These are phyloP conservation scores for Leccinum barrowsii DNA, from an alignment of 768 basidiomycete species.

Conservation along the genomic window DNA sequence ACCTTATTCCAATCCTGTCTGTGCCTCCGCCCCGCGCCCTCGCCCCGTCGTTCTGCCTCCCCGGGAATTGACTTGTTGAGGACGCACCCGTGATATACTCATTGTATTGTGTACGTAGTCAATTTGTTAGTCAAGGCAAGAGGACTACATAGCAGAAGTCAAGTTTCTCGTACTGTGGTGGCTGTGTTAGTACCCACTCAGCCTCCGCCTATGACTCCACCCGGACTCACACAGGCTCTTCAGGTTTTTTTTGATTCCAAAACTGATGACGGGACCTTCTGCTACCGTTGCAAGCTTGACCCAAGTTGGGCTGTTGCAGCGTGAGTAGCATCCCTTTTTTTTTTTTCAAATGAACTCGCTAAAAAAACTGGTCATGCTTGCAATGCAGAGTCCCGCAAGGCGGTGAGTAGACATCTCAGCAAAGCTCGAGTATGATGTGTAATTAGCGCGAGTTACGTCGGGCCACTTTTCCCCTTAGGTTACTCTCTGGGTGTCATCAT, in stretches of 20 bases:
- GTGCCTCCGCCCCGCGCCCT: too few relatives aligned
- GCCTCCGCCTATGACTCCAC: constrained; percentile 11
- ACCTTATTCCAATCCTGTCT: too few relatives aligned
- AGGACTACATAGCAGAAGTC: too few relatives aligned
- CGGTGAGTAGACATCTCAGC: constrained; percentile 32
- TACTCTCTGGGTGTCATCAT: constrained; percentile 55
- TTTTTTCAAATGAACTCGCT: neutral
- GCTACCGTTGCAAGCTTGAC: constrained; percentile 37
- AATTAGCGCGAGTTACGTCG: neutral
- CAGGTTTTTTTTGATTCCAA: constrained; percentile 17
- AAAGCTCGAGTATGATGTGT: neutral
- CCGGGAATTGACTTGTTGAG: too few relatives aligned
- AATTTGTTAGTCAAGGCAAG: too few relatives aligned
- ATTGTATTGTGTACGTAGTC: too few relatives aligned
- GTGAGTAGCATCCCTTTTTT: constrained; percentile 28
- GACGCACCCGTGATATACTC: too few relatives aligned
- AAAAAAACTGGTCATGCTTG: too few relatives aligned
- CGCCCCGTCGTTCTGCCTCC: too few relatives aligned
- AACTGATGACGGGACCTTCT: constrained; percentile 18
- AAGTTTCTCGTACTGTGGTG: too few relatives aligned
- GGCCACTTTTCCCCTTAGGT: constrained; percentile 36
- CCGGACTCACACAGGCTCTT: constrained; percentile 17
- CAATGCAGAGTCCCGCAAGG: constrained; percentile 48
- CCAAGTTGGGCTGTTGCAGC: constrained; percentile 42
- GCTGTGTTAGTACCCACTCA: neutral